These are phyloP conservation scores for Coccomyxa sp. DNA, from an alignment of 139 green algal species.

Conservation along the genomic window DNA sequence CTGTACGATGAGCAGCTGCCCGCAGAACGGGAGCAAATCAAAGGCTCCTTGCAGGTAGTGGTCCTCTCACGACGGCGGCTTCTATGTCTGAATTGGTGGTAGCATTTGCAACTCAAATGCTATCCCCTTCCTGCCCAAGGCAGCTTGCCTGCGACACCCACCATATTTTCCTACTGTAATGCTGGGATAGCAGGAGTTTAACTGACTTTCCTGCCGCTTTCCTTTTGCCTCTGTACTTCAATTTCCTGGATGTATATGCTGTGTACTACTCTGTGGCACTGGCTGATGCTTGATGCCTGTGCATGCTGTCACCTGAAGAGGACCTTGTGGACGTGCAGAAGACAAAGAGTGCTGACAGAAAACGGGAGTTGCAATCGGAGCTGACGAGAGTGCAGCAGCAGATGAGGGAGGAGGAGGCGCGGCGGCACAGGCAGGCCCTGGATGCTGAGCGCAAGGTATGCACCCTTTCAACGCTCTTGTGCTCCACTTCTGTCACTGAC, in stretches of 20 bases:
- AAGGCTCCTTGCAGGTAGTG: conserved; percentile 51
- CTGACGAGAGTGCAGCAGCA: conserved; percentile 43
- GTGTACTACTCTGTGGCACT: too few species aligned
- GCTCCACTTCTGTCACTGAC: too few species aligned
- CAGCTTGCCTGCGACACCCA: neutral
- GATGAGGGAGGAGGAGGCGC: conserved; percentile 42
- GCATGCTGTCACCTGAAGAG: too few species aligned
- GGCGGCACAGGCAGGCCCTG: conserved; percentile 27
- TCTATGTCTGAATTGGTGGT: neutral
- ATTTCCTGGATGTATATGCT: neutral
- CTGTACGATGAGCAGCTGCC: conserved; percentile 83
- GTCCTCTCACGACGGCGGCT: neutral
- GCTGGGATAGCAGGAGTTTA: neutral
- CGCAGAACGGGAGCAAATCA: conserved; percentile 52
- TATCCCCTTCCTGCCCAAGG: neutral
- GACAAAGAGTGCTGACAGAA: conserved; percentile 26
- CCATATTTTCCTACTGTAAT: neutral
- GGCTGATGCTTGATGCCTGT: too few species aligned
- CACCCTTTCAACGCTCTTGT: too few species aligned
- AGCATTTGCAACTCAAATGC: neutral
- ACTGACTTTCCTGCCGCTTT: neutral
- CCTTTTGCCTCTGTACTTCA: neutral
- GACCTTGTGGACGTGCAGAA: conserved; percentile 26
- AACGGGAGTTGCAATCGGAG: conserved; percentile 31
- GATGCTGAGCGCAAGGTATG: conserved; percentile 51